phyloP scores from a whole-genome alignment of 2,329 filamentous ascomycete species.

The Fusarium beomiforme region DNA sequence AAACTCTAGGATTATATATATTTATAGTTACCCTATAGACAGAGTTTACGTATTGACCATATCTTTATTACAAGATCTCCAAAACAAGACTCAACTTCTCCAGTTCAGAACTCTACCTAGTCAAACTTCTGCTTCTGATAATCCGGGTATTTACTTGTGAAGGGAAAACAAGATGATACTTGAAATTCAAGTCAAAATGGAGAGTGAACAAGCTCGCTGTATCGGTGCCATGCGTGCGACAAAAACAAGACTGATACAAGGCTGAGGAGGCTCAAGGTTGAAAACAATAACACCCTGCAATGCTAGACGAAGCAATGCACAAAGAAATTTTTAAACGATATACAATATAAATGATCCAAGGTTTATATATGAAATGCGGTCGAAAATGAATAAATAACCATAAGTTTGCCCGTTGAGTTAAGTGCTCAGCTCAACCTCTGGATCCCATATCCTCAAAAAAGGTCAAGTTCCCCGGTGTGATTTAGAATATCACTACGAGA shows the following conservation, averaged over 20 bases:
- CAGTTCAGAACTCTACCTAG: too few species aligned
- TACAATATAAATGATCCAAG: too few species aligned
- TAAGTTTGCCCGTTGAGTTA: not conserved
- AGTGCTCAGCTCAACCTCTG: not conserved
- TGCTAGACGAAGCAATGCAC: too few species aligned
- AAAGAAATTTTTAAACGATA: too few species aligned
- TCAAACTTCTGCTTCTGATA: not conserved
- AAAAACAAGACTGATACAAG: not conserved
- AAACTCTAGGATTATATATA: too few species aligned
- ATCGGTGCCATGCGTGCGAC: not conserved
- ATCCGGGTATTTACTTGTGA: not conserved
- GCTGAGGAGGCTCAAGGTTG: not conserved
- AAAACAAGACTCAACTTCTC: not conserved
- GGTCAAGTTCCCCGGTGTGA: too few species aligned
- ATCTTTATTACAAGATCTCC: too few species aligned
- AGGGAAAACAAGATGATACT: not conserved
- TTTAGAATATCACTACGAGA: not conserved
- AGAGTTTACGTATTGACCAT: too few species aligned
- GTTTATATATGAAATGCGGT: not conserved
- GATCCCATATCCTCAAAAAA: not conserved
- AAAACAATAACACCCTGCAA: not conserved
- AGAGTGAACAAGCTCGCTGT: not conserved
- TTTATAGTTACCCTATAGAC: not conserved
- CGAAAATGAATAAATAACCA: not conserved
- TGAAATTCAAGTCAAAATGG: not conserved